phyloP scores from a whole-genome alignment of 306 rosid genomes.

The Ochetophila trinervis region DNA sequence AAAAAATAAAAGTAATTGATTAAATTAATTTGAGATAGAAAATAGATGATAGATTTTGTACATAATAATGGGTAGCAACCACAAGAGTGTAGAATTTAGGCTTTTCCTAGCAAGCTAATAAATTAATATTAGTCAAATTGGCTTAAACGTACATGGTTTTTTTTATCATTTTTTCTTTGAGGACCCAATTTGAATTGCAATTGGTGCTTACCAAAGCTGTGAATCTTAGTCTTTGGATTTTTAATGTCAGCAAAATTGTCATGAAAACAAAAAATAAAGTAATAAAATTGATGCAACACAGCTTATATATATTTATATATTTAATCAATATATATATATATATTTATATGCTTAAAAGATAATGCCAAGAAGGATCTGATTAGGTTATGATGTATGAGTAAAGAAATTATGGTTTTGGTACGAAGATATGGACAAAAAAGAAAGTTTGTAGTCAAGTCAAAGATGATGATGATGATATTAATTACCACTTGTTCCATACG shows the following conservation, averaged over 20 bases:
- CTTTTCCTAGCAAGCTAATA: too few species aligned
- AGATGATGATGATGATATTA: slow-evolving; percentile 14
- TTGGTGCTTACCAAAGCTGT: too few species aligned
- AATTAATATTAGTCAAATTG: too few species aligned
- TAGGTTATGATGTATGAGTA: slow-evolving; percentile 26
- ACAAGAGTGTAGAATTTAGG: too few species aligned
- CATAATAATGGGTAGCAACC: too few species aligned
- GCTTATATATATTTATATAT: slow-evolving; percentile 3
- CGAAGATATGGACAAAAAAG: slow-evolving; percentile 4
- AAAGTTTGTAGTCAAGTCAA: slow-evolving; percentile 33
- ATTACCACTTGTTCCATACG: slow-evolving; percentile 29
- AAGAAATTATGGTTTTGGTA: too few species aligned
- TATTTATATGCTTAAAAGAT: slow-evolving; percentile 30
- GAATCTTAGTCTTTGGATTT: not conserved
- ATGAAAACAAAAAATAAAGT: not conserved
- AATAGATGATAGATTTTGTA: too few species aligned
- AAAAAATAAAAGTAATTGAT: too few species aligned
- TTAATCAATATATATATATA: slow-evolving; percentile 9
- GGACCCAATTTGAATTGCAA: too few species aligned
- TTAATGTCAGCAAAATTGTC: slow-evolving; percentile 13
- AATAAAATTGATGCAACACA: slow-evolving; percentile 1
- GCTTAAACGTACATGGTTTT: too few species aligned
- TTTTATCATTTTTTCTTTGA: too few species aligned
- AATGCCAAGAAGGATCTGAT: slow-evolving; percentile 32
- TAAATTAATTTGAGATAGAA: too few species aligned